Base-by-base conservation (phyloP, 1,284 basidiomycete genomes). In the Microbotryomycetes sp. region DNA sequence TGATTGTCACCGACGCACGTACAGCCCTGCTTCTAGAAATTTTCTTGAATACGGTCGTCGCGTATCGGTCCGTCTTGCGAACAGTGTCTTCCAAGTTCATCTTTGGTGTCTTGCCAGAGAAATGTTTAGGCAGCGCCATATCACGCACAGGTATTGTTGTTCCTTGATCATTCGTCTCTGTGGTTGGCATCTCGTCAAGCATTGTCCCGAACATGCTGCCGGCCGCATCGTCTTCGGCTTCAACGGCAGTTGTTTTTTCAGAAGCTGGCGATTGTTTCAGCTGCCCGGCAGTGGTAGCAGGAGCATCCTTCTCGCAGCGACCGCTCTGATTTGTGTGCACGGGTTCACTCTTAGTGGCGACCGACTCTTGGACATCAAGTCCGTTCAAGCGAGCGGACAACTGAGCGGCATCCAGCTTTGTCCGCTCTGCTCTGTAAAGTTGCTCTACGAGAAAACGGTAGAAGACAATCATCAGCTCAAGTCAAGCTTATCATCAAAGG, bases 41-140 rank as follows among this genome's bases (percentile, higher is more conserved):
- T 16, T 74, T 78, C 6, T 65, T 63, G 73, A 88, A 96, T 3
- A 82, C 80, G 65, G 88, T 79, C 12, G 84, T 83, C 14, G 91
- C 89, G 72, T 87, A 87, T 61, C 83, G 81, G 73, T 94, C 88
- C 9, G 77, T 67, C 57, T 77, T 77, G 29, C 74, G 71, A 5
- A 89, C 83, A 19, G 80, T 79, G 63, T 90, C 88, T 52, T 80
- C 74, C 36, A 92, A 79, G 3, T 88, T 73, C n/a, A 72, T 76
- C 73, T 86, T 88, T 16, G 90, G 87, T 28, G 84, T 84, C 60
- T 71, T 72, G 56, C 83, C 84, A 45, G 87, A 85, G 79, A 86
- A 87, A 70, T 88, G 84, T 75, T 88, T 94, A 1, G 88, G 88
- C 45, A 88, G 79, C 15, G 81, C 76, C 85, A 96, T 86, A 62